Evolutionary conservation across 78 protist species (phyloP).

Genomic region (Creolimax fragrantissima): DNA sequence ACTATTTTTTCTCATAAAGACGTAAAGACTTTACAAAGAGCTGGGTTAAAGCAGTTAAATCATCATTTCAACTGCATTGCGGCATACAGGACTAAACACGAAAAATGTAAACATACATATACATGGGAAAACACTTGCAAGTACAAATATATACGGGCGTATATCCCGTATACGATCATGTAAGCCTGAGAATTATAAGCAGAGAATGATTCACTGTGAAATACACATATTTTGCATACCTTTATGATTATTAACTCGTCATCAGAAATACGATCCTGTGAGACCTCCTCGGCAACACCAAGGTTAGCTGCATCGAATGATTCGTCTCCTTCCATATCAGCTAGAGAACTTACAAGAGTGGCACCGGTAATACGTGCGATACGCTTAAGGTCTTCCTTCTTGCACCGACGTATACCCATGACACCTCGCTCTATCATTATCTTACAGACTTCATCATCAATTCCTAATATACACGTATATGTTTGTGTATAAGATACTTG

Average conservation of each 20-base stretch:
- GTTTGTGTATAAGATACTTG: background rate
- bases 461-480: background rate
- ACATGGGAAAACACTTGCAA: no score
- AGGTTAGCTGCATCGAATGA: slow-evolving; percentile 68
- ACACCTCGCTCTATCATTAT: slow-evolving; percentile 44
- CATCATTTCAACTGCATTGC: no score
- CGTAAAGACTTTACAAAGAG: no score
- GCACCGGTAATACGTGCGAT: slow-evolving; percentile 92
- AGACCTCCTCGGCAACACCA: slow-evolving; percentile 67
- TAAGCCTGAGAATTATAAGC: no score
- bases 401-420: slow-evolving; percentile 87
- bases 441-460: background rate
- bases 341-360: slow-evolving; percentile 63
- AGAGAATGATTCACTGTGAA: no score
- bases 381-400: slow-evolving; percentile 82
- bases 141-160: no score
- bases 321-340: slow-evolving; percentile 91
- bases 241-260: slow-evolving; percentile 72
- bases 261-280: slow-evolving; percentile 82
- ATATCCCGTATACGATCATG: no score
- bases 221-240: background rate
- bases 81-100: no score
- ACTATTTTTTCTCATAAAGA: no score
- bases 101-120: no score
- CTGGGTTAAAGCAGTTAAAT: no score